Percentiles rank a stretch among this genome's conserved stretches.
Conservation (phyloP, 1,139 yeast species). For the Pichia sp. region DNA sequence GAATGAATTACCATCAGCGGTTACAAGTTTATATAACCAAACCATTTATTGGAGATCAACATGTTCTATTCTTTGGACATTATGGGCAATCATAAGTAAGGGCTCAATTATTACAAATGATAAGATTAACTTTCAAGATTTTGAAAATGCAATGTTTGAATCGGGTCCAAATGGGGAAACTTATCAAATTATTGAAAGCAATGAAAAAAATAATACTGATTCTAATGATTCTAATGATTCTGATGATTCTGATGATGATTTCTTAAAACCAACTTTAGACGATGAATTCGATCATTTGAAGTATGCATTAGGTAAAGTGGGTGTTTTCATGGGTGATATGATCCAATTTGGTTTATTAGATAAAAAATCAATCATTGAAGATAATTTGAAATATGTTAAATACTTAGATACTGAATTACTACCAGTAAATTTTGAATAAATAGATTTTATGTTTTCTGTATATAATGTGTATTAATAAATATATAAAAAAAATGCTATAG, state of each 20-base stretch:
- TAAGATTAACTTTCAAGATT: neutral
- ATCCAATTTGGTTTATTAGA: conserved; percentile 52
- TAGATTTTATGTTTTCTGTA: neutral
- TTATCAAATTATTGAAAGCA: conserved; percentile 27
- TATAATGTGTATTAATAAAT: neutral
- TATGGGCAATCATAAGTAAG: conserved; percentile 74
- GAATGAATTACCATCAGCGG: conserved; percentile 29
- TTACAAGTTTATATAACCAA: conserved; percentile 55
- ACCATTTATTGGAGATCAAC: conserved; percentile 75
- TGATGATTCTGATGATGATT: conserved; percentile 26
- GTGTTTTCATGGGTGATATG: conserved; percentile 69
- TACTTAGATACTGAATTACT: conserved; percentile 34
- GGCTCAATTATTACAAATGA: conserved; percentile 26
- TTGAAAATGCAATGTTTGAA: conserved; percentile 21
- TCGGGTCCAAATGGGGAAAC: conserved; percentile 42
- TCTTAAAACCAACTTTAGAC: conserved; percentile 40
- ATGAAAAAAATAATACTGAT: conserved; percentile 1
- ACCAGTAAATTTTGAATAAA: neutral
- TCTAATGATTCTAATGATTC: conserved; percentile 8
- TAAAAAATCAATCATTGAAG: conserved; percentile 31
- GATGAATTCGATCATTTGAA: conserved; percentile 76
- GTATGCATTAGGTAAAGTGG: conserved; percentile 71
- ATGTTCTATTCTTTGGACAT: conserved; percentile 73
- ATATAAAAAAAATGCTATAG: no score
- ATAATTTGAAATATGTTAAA: conserved; percentile 32